These are phyloP conservation scores for Coemansia sp. DNA, from an alignment of 192 early-diverging fungal genomes.

Conservation along the genomic window DNA sequence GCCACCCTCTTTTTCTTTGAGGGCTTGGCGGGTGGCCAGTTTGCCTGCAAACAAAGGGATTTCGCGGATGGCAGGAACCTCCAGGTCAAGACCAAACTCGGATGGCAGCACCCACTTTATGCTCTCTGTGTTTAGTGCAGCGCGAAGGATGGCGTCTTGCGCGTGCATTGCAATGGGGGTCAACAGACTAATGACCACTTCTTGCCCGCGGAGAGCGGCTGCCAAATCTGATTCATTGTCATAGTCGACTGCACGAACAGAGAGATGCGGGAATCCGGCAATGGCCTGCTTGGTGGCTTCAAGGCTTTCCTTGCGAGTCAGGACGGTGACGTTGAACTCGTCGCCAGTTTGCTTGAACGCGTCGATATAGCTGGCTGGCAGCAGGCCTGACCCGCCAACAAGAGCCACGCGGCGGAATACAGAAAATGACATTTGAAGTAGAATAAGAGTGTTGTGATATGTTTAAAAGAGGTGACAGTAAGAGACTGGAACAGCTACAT, in stretches of 20 bases:
- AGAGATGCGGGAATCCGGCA: background rate
- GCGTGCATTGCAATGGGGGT: background rate
- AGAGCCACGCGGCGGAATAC: background rate
- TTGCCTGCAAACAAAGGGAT: background rate
- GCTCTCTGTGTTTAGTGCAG: background rate
- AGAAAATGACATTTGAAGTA: background rate
- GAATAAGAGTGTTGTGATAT: background rate
- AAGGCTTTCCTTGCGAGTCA: constrained; percentile 2
- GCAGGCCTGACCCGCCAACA: background rate
- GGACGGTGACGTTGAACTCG: background rate
- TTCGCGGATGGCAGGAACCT: background rate
- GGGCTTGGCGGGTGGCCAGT: background rate
- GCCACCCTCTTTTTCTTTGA: background rate
- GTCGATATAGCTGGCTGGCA: background rate
- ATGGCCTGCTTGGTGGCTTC: background rate
- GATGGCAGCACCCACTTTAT: background rate
- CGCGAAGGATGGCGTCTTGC: background rate
- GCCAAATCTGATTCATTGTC: background rate
- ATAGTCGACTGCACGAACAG: background rate
- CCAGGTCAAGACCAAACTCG: background rate
- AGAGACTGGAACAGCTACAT: too few species aligned
- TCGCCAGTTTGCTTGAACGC: background rate
- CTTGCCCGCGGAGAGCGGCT: background rate
- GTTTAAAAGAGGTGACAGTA: background rate
- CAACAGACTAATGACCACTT: background rate